phyloP scores from a whole-genome alignment of 139 green algal genomes.

The Dunaliella primolecta region DNA sequence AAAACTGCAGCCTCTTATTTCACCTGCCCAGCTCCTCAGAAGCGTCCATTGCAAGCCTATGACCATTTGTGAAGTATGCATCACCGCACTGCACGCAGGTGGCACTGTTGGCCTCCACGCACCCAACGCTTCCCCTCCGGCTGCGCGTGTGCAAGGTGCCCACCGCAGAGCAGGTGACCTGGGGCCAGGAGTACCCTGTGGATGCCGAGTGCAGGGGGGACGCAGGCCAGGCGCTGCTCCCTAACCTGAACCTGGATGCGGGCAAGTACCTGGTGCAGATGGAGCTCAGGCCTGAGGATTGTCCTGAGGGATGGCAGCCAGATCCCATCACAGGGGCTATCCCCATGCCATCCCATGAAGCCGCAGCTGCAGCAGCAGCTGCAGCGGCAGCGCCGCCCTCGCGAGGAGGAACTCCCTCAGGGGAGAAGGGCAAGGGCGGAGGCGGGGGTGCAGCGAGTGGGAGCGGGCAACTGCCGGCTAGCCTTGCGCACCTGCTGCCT shows the following conservation, averaged over 20 bases:
- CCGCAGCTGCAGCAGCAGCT: neutral
- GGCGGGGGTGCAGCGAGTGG: no score
- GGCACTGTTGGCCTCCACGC: conserved; percentile 5
- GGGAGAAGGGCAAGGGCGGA: neutral
- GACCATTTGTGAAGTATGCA: no score
- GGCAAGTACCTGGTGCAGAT: conserved; percentile 49
- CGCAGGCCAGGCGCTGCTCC: conserved; percentile 27
- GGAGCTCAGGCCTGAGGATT: conserved; percentile 15
- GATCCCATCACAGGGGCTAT: conserved; percentile 23
- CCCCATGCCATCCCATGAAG: neutral
- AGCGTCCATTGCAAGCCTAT: no score
- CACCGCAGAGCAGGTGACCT: conserved; percentile 24
- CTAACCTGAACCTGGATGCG: conserved; percentile 28
- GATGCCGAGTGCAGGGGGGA: neutral
- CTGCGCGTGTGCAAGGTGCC: conserved; percentile 15
- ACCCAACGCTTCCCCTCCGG: conserved; percentile 25
- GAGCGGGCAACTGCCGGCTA: neutral
- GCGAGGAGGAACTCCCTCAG: neutral
- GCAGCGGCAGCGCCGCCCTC: neutral
- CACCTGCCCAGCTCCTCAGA: no score
- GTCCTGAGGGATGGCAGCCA: conserved; percentile 36
- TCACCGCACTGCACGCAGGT: no score
- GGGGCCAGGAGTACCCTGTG: conserved; percentile 26
- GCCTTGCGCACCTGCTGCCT: neutral
- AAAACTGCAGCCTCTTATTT: no score